A percentile compares a stretch with the other conserved stretches of the same genome.
phyloP scores from a whole-genome alignment of 1,284 basidiomycete genomes.

The Gomphus sp. region DNA sequence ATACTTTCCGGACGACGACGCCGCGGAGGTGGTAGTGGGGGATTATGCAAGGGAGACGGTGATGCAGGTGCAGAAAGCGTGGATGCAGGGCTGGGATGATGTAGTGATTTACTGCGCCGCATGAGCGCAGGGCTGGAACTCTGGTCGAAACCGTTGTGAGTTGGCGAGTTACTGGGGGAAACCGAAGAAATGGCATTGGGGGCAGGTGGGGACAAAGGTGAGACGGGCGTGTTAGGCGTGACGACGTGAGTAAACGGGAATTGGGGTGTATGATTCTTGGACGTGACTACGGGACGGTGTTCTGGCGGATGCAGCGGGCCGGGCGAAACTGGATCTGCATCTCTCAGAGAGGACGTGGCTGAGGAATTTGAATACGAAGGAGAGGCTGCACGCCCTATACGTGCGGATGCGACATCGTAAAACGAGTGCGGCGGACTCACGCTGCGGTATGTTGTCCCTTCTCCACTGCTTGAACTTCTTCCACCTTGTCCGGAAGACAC shows the following conservation, averaged over 20 bases:
- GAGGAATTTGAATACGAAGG: slow-evolving; percentile 15
- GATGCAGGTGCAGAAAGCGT: background rate
- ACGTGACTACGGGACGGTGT: slow-evolving; percentile 13
- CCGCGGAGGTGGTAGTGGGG: slow-evolving; percentile 32
- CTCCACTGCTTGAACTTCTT: slow-evolving; percentile 13
- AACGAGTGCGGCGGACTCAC: slow-evolving; percentile 17
- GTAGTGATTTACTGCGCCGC: slow-evolving; percentile 47
- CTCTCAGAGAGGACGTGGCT: slow-evolving; percentile 1
- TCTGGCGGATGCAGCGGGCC: slow-evolving; percentile 10
- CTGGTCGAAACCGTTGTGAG: background rate
- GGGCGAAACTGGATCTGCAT: background rate
- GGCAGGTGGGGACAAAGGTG: background rate
- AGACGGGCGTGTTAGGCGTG: background rate
- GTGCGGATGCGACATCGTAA: slow-evolving; percentile 13
- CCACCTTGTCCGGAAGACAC: slow-evolving; percentile 15
- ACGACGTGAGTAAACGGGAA: background rate
- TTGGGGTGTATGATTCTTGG: slow-evolving; percentile 23
- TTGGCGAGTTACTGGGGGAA: background rate
- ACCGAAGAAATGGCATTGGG: slow-evolving; percentile 13
- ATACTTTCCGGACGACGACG: slow-evolving; percentile 55
- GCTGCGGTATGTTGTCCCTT: slow-evolving; percentile 16
- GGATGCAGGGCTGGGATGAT: slow-evolving; percentile 31
- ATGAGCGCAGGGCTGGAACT: slow-evolving; percentile 19
- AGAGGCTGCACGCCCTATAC: slow-evolving; percentile 14
- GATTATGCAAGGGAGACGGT: background rate